Evolutionary conservation across 129 eudicot species (phyloP), one percentile per base, ranked within the genome.

Genomic region (Flaveria ramosissima): DNA sequence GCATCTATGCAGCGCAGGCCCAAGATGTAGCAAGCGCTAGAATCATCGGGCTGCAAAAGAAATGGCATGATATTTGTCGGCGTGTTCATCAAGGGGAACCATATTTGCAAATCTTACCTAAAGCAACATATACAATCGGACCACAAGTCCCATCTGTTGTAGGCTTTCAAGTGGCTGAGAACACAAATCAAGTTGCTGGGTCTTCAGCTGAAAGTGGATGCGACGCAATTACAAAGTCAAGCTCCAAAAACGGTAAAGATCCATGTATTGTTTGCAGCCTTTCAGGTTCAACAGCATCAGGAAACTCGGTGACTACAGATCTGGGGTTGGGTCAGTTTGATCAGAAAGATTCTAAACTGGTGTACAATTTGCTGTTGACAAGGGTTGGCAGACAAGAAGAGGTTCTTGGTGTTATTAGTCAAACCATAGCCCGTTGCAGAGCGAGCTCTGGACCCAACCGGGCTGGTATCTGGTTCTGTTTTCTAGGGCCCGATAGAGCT

Each of bases 1-100:
- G 73, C 36, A 57, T 77, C 71, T 80, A 75, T 86, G 83, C 88
- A 86, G 95, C 85, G 86, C 98, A 93, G 96, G 89, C 87, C 84
- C 88, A 70, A 82, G 89, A 85, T 62, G 78, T 83, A 70, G 72
- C 81, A 77, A 80, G 83, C 62, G 73, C 81, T 41, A 81, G 80
- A 81, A 83, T 85, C 70, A 64, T 50, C 26, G 84, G 82, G 30
- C 71, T 90, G 46, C 89, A 87, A 66, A 84, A 83, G 72, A 94
- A 91, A 83, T 83, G 96, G 99, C 92, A 83, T 68, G 56, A 14
- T 55, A 83, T 87, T 42, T 91, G 93, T 83, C 88, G 87, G 61
- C 84, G 83, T 27, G 85, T 83, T 73, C 91, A 87, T 79, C 78
- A 83, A 27, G 61, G 69, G 45, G 91, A 82, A 77, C 65, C 76